Evolutionary conservation across 2,329 filamentous ascomycete species (phyloP).

Genomic region (Dendrostoma leiphaemia): DNA sequence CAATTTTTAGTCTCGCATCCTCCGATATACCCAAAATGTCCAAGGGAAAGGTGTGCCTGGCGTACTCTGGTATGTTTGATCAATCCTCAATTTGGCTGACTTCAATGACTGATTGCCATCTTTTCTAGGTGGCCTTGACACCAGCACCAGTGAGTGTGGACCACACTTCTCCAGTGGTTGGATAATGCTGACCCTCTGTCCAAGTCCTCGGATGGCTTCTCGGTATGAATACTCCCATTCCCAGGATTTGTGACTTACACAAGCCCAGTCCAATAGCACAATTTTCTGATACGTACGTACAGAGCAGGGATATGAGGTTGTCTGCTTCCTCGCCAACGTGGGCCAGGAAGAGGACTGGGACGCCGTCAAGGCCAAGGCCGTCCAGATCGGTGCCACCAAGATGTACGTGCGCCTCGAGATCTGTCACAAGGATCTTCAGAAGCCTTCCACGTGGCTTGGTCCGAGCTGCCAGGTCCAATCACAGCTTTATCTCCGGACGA

Average conservation of each 20-base stretch:
- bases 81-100: not conserved
- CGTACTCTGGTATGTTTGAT: slow-evolving; percentile 17
- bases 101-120: not conserved
- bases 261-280: no score
- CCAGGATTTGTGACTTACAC: no score
- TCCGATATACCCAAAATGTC: slow-evolving; percentile 10
- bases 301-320: slow-evolving; percentile 59
- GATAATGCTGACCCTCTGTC: not conserved
- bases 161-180: not conserved
- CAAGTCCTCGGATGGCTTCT: slow-evolving; percentile 20
- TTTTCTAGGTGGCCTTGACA: slow-evolving; percentile 19
- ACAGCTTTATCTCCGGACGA: slow-evolving; percentile 44
- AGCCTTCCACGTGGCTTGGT: slow-evolving; percentile 33
- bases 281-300: not conserved
- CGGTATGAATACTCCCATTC: not conserved
- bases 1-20: not conserved
- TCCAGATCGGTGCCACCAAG: slow-evolving; percentile 36
- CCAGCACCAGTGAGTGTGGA: slow-evolving; percentile 20
- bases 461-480: slow-evolving; percentile 21
- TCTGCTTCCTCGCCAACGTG: slow-evolving; percentile 66
- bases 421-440: slow-evolving; percentile 17
- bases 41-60: slow-evolving; percentile 20
- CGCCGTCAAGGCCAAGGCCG: slow-evolving; percentile 69
- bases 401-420: slow-evolving; percentile 9
- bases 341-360: slow-evolving; percentile 76